Percentiles rank a stretch among this genome's conserved stretches.
Evolutionary conservation across 2,329 filamentous ascomycete genomes (phyloP).

Genomic region (Aspergillus aculeatinus): DNA sequence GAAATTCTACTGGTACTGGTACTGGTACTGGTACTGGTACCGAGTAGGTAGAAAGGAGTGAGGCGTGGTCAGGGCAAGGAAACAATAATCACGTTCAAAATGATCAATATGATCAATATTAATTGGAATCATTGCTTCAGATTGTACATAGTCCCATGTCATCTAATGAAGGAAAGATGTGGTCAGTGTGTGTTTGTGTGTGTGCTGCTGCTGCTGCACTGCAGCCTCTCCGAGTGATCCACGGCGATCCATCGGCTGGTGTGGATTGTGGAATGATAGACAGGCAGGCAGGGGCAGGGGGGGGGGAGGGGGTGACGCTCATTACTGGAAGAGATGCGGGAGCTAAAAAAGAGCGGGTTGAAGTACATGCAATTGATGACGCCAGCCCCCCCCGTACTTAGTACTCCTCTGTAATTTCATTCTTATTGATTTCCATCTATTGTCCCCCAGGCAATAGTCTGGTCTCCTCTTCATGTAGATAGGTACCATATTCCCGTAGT

Average conservation of each 20-base stretch:
- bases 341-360: neutral
- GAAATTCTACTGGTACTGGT: neutral
- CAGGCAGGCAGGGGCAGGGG: neutral
- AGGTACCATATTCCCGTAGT: too few species aligned
- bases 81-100: neutral
- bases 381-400: too few species aligned
- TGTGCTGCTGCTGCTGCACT: neutral
- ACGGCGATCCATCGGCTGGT: neutral
- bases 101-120: neutral
- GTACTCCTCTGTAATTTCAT: too few species aligned
- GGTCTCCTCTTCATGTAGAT: too few species aligned
- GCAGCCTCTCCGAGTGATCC: neutral
- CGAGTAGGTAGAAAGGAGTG: neutral
- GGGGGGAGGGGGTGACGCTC: neutral
- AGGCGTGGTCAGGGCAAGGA: neutral
- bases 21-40: neutral
- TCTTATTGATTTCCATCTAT: too few species aligned
- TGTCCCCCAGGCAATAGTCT: too few species aligned
- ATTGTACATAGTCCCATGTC: too few species aligned
- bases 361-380: too few species aligned
- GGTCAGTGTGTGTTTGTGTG: neutral
- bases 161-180: neutral
- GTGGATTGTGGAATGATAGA: neutral
- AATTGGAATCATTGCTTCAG: neutral
- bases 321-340: neutral